Evolutionary conservation across 2,329 filamentous ascomycete genomes (phyloP).

Genomic region (Pseudogymnoascus sp.): DNA sequence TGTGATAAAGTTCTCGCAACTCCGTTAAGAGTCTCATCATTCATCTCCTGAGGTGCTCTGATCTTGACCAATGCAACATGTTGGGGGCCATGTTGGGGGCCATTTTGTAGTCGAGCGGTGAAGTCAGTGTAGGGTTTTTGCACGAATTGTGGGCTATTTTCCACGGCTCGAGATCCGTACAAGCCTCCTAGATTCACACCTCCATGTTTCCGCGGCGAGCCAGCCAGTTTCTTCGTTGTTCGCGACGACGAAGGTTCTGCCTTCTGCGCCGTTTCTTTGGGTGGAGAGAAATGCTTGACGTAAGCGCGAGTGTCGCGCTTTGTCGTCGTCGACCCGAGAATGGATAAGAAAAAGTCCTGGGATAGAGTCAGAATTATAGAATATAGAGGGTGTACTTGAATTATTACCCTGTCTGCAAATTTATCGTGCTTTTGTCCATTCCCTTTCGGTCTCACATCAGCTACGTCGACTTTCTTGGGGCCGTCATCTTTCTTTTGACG

Average conservation of each 20-base stretch:
- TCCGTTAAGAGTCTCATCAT: slow-evolving; percentile 61
- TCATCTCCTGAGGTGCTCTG: slow-evolving; percentile 60
- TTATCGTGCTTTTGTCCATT: slow-evolving; percentile 40
- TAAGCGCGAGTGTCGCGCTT: slow-evolving; percentile 91
- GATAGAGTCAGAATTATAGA: slow-evolving; percentile 11
- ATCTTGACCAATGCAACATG: slow-evolving; percentile 86
- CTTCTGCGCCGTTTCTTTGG: slow-evolving; percentile 28
- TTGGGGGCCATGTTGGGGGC: slow-evolving; percentile 33
- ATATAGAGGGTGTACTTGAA: neutral
- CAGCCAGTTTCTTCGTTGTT: slow-evolving; percentile 14
- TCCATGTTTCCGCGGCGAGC: slow-evolving; percentile 19
- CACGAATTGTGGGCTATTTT: slow-evolving; percentile 51
- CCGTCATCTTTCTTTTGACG: slow-evolving; percentile 22
- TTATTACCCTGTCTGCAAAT: slow-evolving; percentile 39
- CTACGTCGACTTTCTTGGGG: slow-evolving; percentile 22
- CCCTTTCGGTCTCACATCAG: slow-evolving; percentile 23
- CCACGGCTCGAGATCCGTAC: slow-evolving; percentile 50
- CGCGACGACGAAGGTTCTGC: slow-evolving; percentile 23
- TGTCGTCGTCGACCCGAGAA: slow-evolving; percentile 81
- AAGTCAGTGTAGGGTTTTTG: slow-evolving; percentile 35
- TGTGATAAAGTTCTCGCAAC: slow-evolving; percentile 79
- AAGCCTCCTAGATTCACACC: slow-evolving; percentile 55
- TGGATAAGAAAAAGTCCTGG: slow-evolving; percentile 76
- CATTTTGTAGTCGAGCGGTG: slow-evolving; percentile 24
- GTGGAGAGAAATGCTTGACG: slow-evolving; percentile 68